A percentile compares a stretch with the other conserved stretches of the same genome.
Evolutionary conservation across 2,329 filamentous ascomycete genomes (phyloP).

Genomic region (Aspergillus sp.): DNA sequence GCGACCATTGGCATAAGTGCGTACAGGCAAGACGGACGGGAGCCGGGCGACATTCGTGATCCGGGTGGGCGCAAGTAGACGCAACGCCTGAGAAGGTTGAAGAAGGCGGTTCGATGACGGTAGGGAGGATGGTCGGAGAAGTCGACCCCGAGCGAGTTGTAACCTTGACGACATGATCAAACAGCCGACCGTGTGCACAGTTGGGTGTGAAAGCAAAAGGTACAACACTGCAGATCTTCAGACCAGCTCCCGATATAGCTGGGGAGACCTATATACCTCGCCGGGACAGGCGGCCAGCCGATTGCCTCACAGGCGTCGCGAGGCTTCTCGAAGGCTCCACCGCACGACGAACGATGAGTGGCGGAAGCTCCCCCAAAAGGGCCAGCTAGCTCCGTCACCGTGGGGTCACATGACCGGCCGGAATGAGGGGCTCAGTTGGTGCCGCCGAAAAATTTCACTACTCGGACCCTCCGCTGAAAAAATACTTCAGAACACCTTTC

Average conservation of each 20-base stretch:
- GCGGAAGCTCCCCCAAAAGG: conserved; percentile 30
- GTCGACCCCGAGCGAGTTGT: conserved; percentile 32
- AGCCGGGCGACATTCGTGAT: conserved; percentile 13
- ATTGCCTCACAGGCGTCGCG: conserved; percentile 16
- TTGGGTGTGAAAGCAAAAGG: background rate
- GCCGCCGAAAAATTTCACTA: conserved; percentile 26
- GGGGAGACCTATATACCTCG: conserved; percentile 13
- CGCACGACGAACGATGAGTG: conserved; percentile 28
- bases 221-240: background rate
- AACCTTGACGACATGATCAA: conserved; percentile 38
- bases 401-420: conserved; percentile 33
- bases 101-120: conserved; percentile 23
- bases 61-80: conserved; percentile 22
- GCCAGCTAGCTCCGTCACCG: conserved; percentile 31
- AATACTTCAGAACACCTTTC: conserved; percentile 35
- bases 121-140: conserved; percentile 31
- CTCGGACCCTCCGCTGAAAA: conserved; percentile 28
- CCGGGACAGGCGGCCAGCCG: background rate
- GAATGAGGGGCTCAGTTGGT: conserved; percentile 26
- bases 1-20: conserved; percentile 60
- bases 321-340: conserved; percentile 41
- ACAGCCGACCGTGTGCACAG: background rate
- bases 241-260: background rate
- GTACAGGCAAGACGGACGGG: conserved; percentile 24
- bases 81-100: conserved; percentile 23